phyloP scores from a whole-genome alignment of 331 rosid genomes.

The Cydonia oblonga region DNA sequence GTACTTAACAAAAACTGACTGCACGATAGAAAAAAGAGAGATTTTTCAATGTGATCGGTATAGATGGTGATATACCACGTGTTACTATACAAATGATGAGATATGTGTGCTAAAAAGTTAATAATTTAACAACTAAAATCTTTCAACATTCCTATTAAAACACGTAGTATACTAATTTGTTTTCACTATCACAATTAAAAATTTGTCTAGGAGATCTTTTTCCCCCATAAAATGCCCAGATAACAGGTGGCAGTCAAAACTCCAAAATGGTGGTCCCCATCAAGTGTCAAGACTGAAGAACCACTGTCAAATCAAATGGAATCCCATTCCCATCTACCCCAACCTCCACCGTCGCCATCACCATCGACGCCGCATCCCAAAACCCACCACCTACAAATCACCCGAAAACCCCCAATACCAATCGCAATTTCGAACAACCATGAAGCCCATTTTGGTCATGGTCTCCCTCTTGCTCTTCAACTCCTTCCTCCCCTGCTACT shows the following conservation, averaged over 20 bases:
- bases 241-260: constrained; percentile 22
- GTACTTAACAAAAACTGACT: too few species aligned
- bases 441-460: constrained; percentile 1
- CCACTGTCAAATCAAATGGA: constrained; percentile 2
- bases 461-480: constrained; percentile 7
- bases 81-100: too few species aligned
- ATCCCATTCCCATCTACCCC: not conserved
- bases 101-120: too few species aligned
- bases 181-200: too few species aligned
- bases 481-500: not conserved
- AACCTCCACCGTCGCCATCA: not conserved
- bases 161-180: too few species aligned
- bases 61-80: too few species aligned
- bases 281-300: not conserved
- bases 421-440: not conserved
- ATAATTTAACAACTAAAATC: too few species aligned
- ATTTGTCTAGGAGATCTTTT: too few species aligned
- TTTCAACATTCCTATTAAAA: too few species aligned
- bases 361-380: not conserved
- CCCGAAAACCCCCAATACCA: not conserved
- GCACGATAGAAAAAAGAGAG: too few species aligned
- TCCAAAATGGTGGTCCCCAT: not conserved
- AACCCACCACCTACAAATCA: not conserved
- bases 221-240: not conserved
- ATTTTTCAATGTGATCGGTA: too few species aligned